Evolutionary conservation across 2,329 filamentous ascomycete genomes (phyloP).

Genomic region (Xylaria sp.): DNA sequence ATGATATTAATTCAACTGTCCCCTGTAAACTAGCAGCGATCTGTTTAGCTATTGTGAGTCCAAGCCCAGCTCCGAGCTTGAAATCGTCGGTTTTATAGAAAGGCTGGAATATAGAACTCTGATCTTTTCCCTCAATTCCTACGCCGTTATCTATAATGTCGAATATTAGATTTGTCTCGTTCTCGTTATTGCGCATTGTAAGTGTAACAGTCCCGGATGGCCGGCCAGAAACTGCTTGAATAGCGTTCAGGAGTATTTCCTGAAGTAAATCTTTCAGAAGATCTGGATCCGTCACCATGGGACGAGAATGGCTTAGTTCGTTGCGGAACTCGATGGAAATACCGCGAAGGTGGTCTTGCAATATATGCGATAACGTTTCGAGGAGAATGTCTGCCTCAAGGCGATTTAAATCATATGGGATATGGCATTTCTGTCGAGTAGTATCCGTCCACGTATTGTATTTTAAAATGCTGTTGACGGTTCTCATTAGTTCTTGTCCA

Average conservation of each 20-base stretch:
- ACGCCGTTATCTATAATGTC: constrained; percentile 27
- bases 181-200: constrained; percentile 18
- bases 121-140: constrained; percentile 11
- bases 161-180: constrained; percentile 17
- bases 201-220: constrained; percentile 21
- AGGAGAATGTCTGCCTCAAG: constrained; percentile 28
- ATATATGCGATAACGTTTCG: constrained; percentile 6
- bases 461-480: constrained; percentile 27
- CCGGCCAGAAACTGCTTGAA: constrained; percentile 20
- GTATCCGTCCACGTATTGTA: constrained; percentile 25
- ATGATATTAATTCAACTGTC: constrained; percentile 21
- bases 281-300: constrained; percentile 21
- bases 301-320: constrained; percentile 1
- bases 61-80: constrained; percentile 29
- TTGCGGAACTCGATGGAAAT: constrained; percentile 30
- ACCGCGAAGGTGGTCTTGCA: constrained; percentile 11
- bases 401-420: constrained; percentile 16
- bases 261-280: constrained; percentile 27
- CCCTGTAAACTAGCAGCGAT: constrained; percentile 22
- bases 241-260: constrained; percentile 26
- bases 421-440: constrained; percentile 4
- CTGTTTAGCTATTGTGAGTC: constrained; percentile 25
- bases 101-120: constrained; percentile 26
- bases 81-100: constrained; percentile 22
- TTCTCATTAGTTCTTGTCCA: constrained; percentile 29